Percentiles rank a stretch among this genome's conserved stretches.
Evolutionary conservation across 2,329 filamentous ascomycete species (phyloP).

Genomic region (Apiospora sp.): DNA sequence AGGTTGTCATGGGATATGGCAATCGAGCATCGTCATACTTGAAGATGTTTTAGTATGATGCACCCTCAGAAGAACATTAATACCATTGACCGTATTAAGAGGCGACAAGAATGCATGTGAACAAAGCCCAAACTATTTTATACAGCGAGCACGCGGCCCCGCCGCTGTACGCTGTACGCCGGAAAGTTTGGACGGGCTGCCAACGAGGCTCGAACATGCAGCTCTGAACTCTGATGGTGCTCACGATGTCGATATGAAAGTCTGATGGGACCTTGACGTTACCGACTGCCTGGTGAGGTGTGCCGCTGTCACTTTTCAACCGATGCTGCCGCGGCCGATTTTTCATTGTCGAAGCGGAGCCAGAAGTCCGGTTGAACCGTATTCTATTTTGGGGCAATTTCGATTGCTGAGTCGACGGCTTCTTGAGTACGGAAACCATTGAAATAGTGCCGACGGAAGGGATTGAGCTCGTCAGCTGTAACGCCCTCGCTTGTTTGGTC

Average conservation of each 20-base stretch:
- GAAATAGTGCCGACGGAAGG: slow-evolving; percentile 67
- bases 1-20: background rate
- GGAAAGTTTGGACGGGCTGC: background rate
- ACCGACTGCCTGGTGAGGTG: slow-evolving; percentile 5
- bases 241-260: slow-evolving; percentile 7
- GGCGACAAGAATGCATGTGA: background rate
- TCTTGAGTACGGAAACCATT: slow-evolving; percentile 52
- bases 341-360: background rate
- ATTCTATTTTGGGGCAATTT: slow-evolving; percentile 17
- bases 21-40: background rate
- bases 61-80: background rate
- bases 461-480: slow-evolving; percentile 67
- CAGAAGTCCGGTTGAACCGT: background rate
- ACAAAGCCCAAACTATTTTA: background rate
- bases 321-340: background rate
- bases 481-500: slow-evolving; percentile 48
- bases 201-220: background rate
- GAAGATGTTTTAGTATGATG: background rate
- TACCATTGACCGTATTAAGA: background rate
- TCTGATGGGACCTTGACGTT: slow-evolving; percentile 18
- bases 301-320: background rate
- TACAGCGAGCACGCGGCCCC: background rate
- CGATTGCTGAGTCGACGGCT: slow-evolving; percentile 9
- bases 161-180: too few species aligned
- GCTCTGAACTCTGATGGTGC: slow-evolving; percentile 9